These are phyloP conservation scores for Hsuehochloa calcarea DNA, from an alignment of 176 grass and related monocot genomes.

Conservation along the genomic window DNA sequence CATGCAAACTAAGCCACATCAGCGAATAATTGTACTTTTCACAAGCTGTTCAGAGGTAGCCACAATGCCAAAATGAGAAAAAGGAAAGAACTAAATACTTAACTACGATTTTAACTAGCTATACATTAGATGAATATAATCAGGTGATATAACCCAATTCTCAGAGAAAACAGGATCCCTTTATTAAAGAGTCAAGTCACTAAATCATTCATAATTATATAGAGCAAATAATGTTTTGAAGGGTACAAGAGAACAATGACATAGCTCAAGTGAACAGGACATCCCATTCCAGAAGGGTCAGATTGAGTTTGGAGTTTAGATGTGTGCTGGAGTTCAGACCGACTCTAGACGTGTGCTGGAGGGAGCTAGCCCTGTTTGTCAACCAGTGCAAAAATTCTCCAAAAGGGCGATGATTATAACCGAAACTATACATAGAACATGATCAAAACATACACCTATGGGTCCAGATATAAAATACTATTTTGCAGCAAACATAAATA, in stretches of 20 bases:
- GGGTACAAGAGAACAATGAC: neutral
- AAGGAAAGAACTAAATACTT: constrained; percentile 4
- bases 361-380: neutral
- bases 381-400: constrained; percentile 49
- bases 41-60: neutral
- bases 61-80: neutral
- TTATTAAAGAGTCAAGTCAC: neutral
- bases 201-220: neutral
- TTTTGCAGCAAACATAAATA: constrained; percentile 21
- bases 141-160: constrained; percentile 2
- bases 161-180: neutral
- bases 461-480: neutral
- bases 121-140: constrained; percentile 6
- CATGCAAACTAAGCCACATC: neutral
- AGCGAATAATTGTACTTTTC: neutral
- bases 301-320: neutral
- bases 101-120: neutral
- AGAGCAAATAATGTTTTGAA: neutral
- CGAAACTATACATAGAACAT: constrained; percentile 18
- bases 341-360: neutral
- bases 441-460: constrained; percentile 4
- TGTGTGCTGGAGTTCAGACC: neutral
- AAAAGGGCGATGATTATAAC: neutral
- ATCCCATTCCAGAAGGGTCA: neutral
- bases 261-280: constrained; percentile 8